Evolutionary conservation across 75 land plant species (phyloP).

Genomic region (Isoetes taiwanensis): DNA sequence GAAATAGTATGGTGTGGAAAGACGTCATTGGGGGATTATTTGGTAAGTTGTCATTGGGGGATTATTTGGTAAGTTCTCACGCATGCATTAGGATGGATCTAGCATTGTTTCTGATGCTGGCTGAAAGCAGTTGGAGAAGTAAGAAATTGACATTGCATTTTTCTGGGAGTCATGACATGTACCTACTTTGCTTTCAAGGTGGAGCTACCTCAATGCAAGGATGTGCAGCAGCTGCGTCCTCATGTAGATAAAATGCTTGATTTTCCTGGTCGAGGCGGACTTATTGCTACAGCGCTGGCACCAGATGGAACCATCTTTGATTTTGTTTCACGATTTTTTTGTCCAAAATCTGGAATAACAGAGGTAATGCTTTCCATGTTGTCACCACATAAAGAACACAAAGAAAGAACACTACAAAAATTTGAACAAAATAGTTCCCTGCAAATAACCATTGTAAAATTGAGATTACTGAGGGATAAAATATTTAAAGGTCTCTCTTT

Average conservation of each 20-base stretch:
- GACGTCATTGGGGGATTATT: conserved; percentile 28
- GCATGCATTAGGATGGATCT: no score
- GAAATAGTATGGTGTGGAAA: conserved; percentile 26
- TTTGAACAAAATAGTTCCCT: no score
- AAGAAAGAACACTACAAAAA: no score
- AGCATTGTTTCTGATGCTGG: no score
- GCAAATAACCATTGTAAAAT: not conserved
- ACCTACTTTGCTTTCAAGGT: conserved; percentile 20
- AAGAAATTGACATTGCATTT: no score
- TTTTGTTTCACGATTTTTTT: conserved; percentile 58
- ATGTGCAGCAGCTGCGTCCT: conserved; percentile 35
- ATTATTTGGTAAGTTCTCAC: no score
- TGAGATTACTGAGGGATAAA: not conserved
- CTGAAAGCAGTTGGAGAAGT: no score
- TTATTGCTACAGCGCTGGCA: conserved; percentile 47
- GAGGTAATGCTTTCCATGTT: no score
- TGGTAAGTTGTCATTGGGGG: conserved; percentile 16
- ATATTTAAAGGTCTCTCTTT: not conserved
- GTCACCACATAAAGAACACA: no score
- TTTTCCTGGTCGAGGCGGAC: conserved; percentile 26
- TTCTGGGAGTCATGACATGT: no score
- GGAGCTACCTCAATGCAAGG: conserved; percentile 36
- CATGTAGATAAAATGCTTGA: conserved; percentile 36
- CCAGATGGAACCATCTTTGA: conserved; percentile 42
- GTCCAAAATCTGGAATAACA: conserved; percentile 46